A percentile compares a stretch with the other conserved stretches of the same genome.
These are phyloP conservation scores for Herpetomonas samuelpessoai DNA, from an alignment of 208 protist species.

Conservation along the genomic window DNA sequence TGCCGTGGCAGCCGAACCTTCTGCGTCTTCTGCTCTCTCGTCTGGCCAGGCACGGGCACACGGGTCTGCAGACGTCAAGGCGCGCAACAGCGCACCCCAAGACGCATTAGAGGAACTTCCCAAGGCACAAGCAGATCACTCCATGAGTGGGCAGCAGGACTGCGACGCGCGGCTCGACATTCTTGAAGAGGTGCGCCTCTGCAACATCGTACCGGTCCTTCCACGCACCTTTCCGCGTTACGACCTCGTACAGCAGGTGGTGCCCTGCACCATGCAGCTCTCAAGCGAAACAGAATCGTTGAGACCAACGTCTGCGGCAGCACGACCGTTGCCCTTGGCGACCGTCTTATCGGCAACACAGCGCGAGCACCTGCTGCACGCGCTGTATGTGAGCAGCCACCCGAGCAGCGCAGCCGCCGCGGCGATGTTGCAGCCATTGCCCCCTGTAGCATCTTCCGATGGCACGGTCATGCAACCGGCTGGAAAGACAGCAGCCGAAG, in stretches of 20 bases:
- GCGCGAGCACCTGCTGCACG: constrained; percentile 9
- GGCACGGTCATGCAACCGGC: too few species aligned
- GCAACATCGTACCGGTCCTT: constrained; percentile 50
- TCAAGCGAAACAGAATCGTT: too few species aligned
- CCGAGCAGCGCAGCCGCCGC: neutral
- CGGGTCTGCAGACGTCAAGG: too few species aligned
- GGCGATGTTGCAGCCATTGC: too few species aligned
- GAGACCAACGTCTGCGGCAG: too few species aligned
- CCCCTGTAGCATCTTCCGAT: too few species aligned
- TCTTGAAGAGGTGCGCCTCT: constrained; percentile 65
- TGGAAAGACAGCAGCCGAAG: too few species aligned
- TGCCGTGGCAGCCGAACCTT: too few species aligned
- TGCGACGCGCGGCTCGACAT: constrained; percentile 37
- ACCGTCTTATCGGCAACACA: constrained; percentile 1
- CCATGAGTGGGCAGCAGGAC: too few species aligned
- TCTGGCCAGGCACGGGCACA: too few species aligned
- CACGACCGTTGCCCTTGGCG: neutral
- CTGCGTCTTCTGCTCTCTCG: too few species aligned
- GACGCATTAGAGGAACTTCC: neutral
- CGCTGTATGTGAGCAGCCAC: constrained; percentile 1
- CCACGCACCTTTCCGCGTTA: constrained; percentile 50
- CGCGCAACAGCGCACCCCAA: neutral
- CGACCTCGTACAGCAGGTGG: constrained; percentile 56
- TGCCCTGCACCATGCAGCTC: constrained; percentile 40
- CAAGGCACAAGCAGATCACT: neutral